Percentiles rank a stretch among this genome's conserved stretches.
Evolutionary conservation across 2,329 filamentous ascomycete species (phyloP).

Genomic region (Alternaria dauci): DNA sequence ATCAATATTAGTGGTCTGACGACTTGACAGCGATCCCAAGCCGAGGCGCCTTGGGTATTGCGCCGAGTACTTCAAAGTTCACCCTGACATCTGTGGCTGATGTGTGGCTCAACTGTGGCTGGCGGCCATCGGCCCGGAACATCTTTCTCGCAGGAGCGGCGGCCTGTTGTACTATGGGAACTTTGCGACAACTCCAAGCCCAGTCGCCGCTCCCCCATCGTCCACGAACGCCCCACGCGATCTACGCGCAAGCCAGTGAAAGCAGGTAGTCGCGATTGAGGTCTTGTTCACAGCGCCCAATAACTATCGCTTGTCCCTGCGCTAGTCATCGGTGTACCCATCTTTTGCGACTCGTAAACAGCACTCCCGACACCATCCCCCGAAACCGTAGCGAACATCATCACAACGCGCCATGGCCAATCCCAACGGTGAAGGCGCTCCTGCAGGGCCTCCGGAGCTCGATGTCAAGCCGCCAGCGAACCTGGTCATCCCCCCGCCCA

Average conservation of each 20-base stretch:
- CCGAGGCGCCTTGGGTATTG: constrained; percentile 10
- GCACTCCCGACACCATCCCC: constrained; percentile 12
- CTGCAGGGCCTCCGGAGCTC: constrained; percentile 26
- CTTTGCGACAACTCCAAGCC: constrained; percentile 19
- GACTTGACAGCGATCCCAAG: constrained; percentile 2
- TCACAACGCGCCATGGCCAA: constrained; percentile 37
- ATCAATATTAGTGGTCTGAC: neutral
- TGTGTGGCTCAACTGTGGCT: constrained; percentile 17
- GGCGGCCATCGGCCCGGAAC: constrained; percentile 8
- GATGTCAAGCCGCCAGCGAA: constrained; percentile 75
- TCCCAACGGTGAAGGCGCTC: constrained; percentile 34
- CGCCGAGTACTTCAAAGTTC: constrained; percentile 17
- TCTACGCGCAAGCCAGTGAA: constrained; percentile 12
- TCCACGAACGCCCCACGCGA: constrained; percentile 7
- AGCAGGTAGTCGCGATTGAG: neutral
- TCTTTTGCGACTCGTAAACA: constrained; percentile 13
- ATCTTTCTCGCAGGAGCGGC: constrained; percentile 10
- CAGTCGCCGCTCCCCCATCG: constrained; percentile 6
- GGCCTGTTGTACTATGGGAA: constrained; percentile 11
- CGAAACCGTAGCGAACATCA: constrained; percentile 19
- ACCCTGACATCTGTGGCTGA: constrained; percentile 12
- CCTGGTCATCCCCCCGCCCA: constrained; percentile 83
- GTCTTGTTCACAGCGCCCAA: constrained; percentile 13
- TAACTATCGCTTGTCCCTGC: neutral
- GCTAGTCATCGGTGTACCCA: neutral